Percentiles rank a stretch among this genome's conserved stretches.
Conservation (phyloP, 768 basidiomycete genomes). For the Mycena sanguinolenta region DNA sequence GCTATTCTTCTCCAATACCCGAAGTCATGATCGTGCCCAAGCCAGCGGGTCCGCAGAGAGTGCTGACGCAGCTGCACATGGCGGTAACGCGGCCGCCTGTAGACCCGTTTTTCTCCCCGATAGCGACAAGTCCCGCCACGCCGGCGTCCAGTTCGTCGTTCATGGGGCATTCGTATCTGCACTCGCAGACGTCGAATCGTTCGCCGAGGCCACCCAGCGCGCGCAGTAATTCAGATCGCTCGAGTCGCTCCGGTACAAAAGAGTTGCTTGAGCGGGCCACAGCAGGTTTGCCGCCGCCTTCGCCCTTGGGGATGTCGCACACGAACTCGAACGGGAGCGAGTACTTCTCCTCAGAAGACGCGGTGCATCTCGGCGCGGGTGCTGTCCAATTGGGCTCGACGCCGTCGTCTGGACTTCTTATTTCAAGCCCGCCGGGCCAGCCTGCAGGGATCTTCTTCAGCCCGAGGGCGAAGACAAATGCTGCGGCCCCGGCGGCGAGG, state of each 20-base stretch:
- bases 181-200: slow-evolving; percentile 26
- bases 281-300: slow-evolving; percentile 66
- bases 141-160: slow-evolving; percentile 66
- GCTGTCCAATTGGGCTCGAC: slow-evolving; percentile 57
- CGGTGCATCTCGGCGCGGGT: slow-evolving; percentile 71
- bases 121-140: slow-evolving; percentile 89
- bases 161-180: slow-evolving; percentile 48
- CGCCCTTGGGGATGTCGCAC: slow-evolving; percentile 79
- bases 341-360: slow-evolving; percentile 79
- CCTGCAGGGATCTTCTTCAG: slow-evolving; percentile 98
- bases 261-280: slow-evolving; percentile 48
- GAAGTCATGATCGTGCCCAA: slow-evolving; percentile 98
- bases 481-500: slow-evolving; percentile 32
- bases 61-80: slow-evolving; percentile 93
- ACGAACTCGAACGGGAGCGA: slow-evolving; percentile 80
- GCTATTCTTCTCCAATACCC: slow-evolving; percentile 65
- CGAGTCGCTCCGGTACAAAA: slow-evolving; percentile 68
- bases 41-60: slow-evolving; percentile 94
- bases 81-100: slow-evolving; percentile 88
- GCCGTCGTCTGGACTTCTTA: slow-evolving; percentile 87
- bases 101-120: slow-evolving; percentile 94
- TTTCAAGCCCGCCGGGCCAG: slow-evolving; percentile 93
- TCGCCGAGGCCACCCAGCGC: slow-evolving; percentile 66
- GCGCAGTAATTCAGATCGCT: slow-evolving; percentile 74
- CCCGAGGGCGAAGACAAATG: slow-evolving; percentile 64